A percentile compares a stretch with the other conserved stretches of the same genome.
These are phyloP conservation scores for Balansia obtecta DNA, from an alignment of 2,329 filamentous ascomycete genomes.

Conservation along the genomic window DNA sequence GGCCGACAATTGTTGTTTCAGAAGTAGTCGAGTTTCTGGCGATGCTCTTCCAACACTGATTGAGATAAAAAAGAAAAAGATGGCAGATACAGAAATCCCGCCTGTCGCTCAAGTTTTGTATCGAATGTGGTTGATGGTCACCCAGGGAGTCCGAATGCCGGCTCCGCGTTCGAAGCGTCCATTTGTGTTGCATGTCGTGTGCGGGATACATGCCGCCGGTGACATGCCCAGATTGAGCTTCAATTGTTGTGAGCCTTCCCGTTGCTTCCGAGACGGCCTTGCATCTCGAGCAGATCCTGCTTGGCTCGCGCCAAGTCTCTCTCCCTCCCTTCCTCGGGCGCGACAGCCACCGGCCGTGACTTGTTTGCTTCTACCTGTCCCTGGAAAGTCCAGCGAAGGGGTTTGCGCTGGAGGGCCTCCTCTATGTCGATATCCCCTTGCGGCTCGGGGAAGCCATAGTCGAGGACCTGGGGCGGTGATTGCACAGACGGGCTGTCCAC, in stretches of 20 bases:
- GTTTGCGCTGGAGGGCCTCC: constrained; percentile 30
- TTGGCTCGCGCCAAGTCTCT: constrained; percentile 35
- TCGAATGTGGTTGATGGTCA: background rate
- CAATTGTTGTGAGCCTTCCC: background rate
- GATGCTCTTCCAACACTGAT: background rate
- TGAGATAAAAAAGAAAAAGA: background rate
- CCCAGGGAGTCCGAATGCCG: background rate
- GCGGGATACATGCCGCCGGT: background rate
- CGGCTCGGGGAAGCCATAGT: constrained; percentile 26
- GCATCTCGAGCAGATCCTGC: constrained; percentile 29
- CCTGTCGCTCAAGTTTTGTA: background rate
- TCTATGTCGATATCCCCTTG: constrained; percentile 25
- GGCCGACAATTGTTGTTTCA: background rate
- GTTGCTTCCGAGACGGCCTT: constrained; percentile 10
- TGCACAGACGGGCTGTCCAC: constrained; percentile 5
- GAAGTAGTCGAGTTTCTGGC: background rate
- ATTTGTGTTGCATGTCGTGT: background rate
- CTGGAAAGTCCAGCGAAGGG: constrained; percentile 28
- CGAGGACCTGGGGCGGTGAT: constrained; percentile 21
- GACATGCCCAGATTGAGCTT: background rate
- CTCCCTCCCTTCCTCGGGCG: constrained; percentile 20
- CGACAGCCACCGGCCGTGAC: constrained; percentile 11
- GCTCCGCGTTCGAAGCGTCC: background rate
- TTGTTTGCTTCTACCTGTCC: constrained; percentile 22
- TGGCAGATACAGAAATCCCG: background rate